Percentiles rank a stretch among this genome's conserved stretches.
These are phyloP conservation scores for Dioszegia hungarica DNA, from an alignment of 768 basidiomycete species.

Conservation along the genomic window DNA sequence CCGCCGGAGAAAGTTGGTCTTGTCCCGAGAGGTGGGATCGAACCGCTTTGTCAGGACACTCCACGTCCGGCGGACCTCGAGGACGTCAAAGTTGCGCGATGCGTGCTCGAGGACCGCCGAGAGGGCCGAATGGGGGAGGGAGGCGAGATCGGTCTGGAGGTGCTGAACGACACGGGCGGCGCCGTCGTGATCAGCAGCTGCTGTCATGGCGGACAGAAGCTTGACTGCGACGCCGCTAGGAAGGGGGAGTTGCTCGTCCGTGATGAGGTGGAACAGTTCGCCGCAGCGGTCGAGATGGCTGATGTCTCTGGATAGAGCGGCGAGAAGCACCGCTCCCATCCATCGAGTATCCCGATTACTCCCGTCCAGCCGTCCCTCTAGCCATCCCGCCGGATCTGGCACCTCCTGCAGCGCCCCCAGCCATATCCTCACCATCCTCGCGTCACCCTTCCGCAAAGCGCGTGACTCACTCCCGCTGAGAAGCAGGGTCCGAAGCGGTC, in stretches of 20 bases:
- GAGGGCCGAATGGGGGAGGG: not conserved
- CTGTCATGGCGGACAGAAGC: not conserved
- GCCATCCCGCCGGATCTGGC: not conserved
- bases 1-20: not conserved
- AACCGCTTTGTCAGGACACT: not conserved
- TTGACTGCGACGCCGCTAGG: not conserved
- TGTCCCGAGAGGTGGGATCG: not conserved
- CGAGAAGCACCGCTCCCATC: conserved; percentile 1
- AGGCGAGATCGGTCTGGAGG: not conserved
- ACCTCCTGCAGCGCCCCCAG: not conserved
- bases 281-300: not conserved
- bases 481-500: not conserved
- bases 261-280: not conserved
- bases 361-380: not conserved
- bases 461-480: not conserved
- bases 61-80: not conserved
- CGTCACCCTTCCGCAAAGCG: not conserved
- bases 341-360: not conserved
- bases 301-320: not conserved
- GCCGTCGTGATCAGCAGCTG: not conserved
- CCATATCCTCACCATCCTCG: not conserved
- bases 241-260: not conserved
- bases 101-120: not conserved
- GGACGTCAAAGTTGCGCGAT: not conserved
- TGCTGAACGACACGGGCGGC: not conserved